A percentile compares a stretch with the other conserved stretches of the same genome.
Evolutionary conservation across 352 stramenopile species (phyloP).

Genomic region (Phytophthora chlamydospora): DNA sequence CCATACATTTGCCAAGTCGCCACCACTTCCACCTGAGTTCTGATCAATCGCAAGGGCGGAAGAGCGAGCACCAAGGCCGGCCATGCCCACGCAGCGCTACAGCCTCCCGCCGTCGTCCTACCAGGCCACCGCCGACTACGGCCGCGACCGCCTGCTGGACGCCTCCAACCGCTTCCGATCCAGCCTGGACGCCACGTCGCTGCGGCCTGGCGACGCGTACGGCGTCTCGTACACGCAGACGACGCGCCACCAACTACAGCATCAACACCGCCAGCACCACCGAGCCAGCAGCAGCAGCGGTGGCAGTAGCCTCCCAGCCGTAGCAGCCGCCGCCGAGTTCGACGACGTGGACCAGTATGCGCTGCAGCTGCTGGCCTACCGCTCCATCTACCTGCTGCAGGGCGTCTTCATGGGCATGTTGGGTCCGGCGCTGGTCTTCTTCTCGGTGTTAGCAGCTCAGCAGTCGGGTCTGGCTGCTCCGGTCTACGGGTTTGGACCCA

Average conservation of each 20-base stretch:
- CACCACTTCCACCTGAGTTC: conserved; percentile 22
- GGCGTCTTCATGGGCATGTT: conserved; percentile 71
- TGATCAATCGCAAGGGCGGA: background rate
- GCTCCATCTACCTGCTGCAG: conserved; percentile 71
- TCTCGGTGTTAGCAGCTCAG: conserved; percentile 54
- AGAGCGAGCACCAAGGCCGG: background rate
- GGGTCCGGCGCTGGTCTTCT: conserved; percentile 68
- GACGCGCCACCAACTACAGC: conserved; percentile 30
- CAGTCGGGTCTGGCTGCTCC: conserved; percentile 50
- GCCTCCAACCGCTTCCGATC: conserved; percentile 25
- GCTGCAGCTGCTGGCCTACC: conserved; percentile 71
- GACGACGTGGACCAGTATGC: conserved; percentile 57
- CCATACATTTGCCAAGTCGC: conserved; percentile 1
- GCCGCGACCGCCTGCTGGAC: conserved; percentile 19
- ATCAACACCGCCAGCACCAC: conserved; percentile 39
- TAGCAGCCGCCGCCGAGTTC: conserved; percentile 20
- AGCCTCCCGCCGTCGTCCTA: conserved; percentile 25
- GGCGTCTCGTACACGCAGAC: conserved; percentile 25
- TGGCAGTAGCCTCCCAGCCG: conserved; percentile 28
- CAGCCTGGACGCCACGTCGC: conserved; percentile 12
- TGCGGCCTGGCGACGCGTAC: conserved; percentile 22
- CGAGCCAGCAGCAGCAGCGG: conserved; percentile 32
- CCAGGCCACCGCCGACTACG: conserved; percentile 27
- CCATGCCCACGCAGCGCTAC: conserved; percentile 30
- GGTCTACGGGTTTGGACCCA: conserved; percentile 71